Evolutionary conservation across 2,329 filamentous ascomycete genomes (phyloP).

Genomic region (Pseudogymnoascus sp.): DNA sequence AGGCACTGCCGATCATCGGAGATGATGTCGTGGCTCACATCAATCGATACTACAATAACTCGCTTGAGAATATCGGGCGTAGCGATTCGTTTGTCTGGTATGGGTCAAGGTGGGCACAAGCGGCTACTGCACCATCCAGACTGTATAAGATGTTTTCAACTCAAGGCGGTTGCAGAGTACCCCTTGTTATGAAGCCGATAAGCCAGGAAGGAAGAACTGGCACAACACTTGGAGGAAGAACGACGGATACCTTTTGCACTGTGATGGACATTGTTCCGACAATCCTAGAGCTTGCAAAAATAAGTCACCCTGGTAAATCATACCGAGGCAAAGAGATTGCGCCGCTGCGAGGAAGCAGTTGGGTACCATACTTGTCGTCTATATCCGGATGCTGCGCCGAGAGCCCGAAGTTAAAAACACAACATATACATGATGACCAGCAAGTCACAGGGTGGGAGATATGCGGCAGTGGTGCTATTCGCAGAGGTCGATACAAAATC

Average conservation of each 20-base stretch:
- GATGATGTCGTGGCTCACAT: constrained; percentile 46
- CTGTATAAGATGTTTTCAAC: constrained; percentile 15
- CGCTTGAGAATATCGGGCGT: constrained; percentile 50
- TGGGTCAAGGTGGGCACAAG: constrained; percentile 48
- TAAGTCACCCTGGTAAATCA: constrained; percentile 25
- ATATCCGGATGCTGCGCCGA: background rate
- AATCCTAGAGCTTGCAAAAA: constrained; percentile 30
- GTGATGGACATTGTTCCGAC: constrained; percentile 35
- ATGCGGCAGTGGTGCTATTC: background rate
- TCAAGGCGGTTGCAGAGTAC: background rate
- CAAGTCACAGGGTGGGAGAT: constrained; percentile 14
- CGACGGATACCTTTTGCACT: constrained; percentile 28
- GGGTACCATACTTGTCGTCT: constrained; percentile 20
- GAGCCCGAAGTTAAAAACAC: background rate
- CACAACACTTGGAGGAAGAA: background rate
- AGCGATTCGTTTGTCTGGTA: constrained; percentile 54
- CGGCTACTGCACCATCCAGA: constrained; percentile 44
- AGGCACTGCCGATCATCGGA: constrained; percentile 50
- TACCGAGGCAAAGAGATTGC: constrained; percentile 28
- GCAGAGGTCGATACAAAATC: background rate
- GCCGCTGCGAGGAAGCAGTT: constrained; percentile 26
- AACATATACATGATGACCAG: background rate
- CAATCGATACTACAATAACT: constrained; percentile 50
- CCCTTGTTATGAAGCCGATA: constrained; percentile 4
- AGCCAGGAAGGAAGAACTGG: background rate